phyloP scores from a whole-genome alignment of 106 monocot genomes.

The Chionographis japonica region DNA sequence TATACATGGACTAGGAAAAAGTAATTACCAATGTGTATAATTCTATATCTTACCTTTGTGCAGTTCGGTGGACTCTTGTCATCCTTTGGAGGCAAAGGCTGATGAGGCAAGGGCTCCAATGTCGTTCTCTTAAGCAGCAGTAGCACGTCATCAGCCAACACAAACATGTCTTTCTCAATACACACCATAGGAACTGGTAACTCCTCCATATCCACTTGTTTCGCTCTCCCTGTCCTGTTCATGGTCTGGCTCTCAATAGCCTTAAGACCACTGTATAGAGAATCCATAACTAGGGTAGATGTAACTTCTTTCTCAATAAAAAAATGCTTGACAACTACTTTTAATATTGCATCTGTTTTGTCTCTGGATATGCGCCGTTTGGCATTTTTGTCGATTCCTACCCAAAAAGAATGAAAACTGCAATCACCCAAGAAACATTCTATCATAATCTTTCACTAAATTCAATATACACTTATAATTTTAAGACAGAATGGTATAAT shows the following conservation, averaged over 20 bases:
- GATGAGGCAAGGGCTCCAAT: conserved; percentile 50
- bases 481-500: too few relatives aligned
- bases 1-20: neutral
- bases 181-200: conserved; percentile 50
- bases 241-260: conserved; percentile 76
- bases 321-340: conserved; percentile 79
- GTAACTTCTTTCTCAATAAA: conserved; percentile 99
- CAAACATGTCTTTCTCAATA: conserved; percentile 74
- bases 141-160: conserved; percentile 77
- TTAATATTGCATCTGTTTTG: conserved; percentile 64
- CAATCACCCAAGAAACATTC: conserved; percentile 10
- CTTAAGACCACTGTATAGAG: conserved; percentile 81
- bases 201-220: conserved; percentile 42
- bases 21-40: neutral
- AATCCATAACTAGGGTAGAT: conserved; percentile 97
- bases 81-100: conserved; percentile 72
- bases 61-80: conserved; percentile 80
- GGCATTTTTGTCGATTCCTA: conserved; percentile 46
- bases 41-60: conserved; percentile 47
- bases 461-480: too few relatives aligned
- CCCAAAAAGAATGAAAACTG: conserved; percentile 87
- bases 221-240: conserved; percentile 39
- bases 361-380: conserved; percentile 63
- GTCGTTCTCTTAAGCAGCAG: conserved; percentile 62
- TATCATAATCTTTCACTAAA: too few relatives aligned